Evolutionary conservation across 2,329 filamentous ascomycete genomes (phyloP), one percentile per base, ranked within the genome.

Genomic region (Chrysoporthe puriensis): DNA sequence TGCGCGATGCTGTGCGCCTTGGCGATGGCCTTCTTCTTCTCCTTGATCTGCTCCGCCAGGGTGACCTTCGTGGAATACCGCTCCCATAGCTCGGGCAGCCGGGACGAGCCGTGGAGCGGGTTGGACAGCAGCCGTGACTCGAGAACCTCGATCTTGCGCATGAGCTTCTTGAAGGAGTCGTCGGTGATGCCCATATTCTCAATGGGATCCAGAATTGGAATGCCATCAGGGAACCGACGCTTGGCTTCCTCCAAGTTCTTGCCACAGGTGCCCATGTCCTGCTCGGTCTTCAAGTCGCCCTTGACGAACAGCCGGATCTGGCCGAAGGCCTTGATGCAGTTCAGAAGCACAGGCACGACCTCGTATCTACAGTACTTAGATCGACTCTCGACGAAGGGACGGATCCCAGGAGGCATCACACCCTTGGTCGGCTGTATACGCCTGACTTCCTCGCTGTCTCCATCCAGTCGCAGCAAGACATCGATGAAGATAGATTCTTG

Each of bases 121-220:
- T 97, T 98, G 16, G 92, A 88, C 40, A 98, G 81, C 32, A 99
- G 84, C 63, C 93, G 90, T 5, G 95, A 96, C 80, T 99, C 96
- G 1, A 99, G 87, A 13, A 98, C 92, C 80, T 99, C 96, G 70
- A 99, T 97, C 87, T 98, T 98, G 79, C 94, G 83, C 66, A 98
- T 86, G 4, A 97, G 87, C 77, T 94, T 93, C 84, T 96, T 97
- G 83, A 99, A 98, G 0, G 89, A 90, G 1, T 97, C 94, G 74
- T 98, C 96, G 4, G 85, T 90, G 74, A 99, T 98, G 40, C 89
- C 87, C 96, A 99, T 98, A 76, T 97, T 94, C 78, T 98, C 94
- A 50, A 99, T 90, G 0, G 96, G 96, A 74, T 99, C 96, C 21
- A 99, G 82, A 7, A 94, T 85, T 3, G 96, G 91, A 66, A 99